Evolutionary conservation across 176 grass and related monocot species (phyloP).

Genomic region (Thalia dealbata): DNA sequence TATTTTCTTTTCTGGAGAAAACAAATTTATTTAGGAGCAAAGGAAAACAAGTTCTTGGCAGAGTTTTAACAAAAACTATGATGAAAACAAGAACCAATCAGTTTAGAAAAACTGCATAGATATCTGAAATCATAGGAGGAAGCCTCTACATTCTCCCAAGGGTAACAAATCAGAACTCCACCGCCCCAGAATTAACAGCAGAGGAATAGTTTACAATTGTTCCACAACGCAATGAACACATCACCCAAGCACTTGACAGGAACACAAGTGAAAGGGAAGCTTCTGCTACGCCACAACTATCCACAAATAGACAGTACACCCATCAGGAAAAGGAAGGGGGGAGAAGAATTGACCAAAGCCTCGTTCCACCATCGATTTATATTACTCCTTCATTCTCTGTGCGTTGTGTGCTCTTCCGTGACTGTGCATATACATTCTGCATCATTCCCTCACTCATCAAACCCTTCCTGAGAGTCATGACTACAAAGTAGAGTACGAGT

Average conservation of each 20-base stretch:
- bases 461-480: too few relatives aligned
- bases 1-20: too few relatives aligned
- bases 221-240: neutral
- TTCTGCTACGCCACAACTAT: conserved; percentile 1
- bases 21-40: too few relatives aligned
- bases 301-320: neutral
- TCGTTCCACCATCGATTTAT: neutral
- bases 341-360: neutral
- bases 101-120: neutral
- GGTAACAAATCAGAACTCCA: neutral
- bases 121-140: neutral
- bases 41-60: too few relatives aligned
- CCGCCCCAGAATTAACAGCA: neutral
- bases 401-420: neutral
- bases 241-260: neutral
- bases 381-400: neutral
- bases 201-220: neutral
- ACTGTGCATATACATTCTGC: neutral
- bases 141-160: neutral
- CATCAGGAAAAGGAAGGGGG: neutral
- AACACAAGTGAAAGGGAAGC: neutral
- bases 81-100: too few relatives aligned
- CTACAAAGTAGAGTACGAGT: neutral
- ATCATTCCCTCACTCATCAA: neutral
- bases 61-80: too few relatives aligned